Conservation (phyloP, 306 rosid genomes). For the Dalbergia cultrata region DNA sequence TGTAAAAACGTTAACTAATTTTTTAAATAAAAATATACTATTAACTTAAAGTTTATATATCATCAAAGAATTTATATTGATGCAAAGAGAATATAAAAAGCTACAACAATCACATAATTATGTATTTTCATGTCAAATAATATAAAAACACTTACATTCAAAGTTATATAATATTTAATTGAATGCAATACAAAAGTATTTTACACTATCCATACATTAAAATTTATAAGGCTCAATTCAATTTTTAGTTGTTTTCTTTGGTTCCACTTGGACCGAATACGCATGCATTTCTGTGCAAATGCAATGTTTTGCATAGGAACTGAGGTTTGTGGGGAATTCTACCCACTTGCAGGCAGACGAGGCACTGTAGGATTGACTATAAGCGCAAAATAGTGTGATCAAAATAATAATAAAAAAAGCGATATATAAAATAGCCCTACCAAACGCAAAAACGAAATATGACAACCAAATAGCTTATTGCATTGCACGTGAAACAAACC, state of each 20-base stretch:
- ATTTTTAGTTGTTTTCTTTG: not conserved
- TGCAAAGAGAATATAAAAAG: no score
- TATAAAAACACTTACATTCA: no score
- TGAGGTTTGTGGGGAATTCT: not conserved
- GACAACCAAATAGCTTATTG: conserved; percentile 1
- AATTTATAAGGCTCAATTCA: no score
- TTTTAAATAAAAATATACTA: not conserved
- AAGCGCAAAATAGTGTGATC: not conserved
- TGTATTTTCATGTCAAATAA: no score
- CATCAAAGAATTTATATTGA: not conserved
- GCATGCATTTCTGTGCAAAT: not conserved
- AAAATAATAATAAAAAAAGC: conserved; percentile 1
- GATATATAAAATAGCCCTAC: not conserved
- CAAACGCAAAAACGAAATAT: conserved; percentile 18
- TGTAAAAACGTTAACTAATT: no score
- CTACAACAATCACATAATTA: no score
- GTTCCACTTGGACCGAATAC: not conserved
- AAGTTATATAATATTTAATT: no score
- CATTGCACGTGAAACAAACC: conserved; percentile 11
- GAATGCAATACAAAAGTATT: no score
- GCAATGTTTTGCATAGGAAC: not conserved
- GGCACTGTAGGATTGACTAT: not conserved
- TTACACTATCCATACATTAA: no score
- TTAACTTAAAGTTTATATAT: not conserved
- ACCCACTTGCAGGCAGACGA: not conserved